Evolutionary conservation across 2,329 filamentous ascomycete genomes (phyloP).

Genomic region (Aspergillus glaucus): DNA sequence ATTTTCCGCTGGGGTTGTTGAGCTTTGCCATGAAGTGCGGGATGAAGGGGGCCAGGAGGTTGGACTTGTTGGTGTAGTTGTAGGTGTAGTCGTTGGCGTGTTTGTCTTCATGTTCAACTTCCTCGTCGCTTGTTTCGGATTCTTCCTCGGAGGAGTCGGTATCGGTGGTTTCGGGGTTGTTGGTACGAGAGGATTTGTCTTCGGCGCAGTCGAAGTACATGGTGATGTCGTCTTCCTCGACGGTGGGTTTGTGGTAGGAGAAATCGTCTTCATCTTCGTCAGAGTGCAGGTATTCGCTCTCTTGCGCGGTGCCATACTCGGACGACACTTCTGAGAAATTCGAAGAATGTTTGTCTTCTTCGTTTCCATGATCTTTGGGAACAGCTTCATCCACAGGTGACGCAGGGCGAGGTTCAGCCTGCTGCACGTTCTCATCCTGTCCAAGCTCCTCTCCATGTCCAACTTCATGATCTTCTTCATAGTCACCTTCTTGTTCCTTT

Average conservation of each 20-base stretch:
- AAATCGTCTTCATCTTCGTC: not conserved
- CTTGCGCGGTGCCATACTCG: not conserved
- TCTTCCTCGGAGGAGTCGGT: not conserved
- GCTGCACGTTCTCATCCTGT: not conserved
- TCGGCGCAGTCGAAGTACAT: not conserved
- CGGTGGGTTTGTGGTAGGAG: not conserved
- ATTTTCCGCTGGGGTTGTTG: constrained; percentile 12
- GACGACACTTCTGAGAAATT: not conserved
- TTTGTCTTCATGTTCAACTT: constrained; percentile 1
- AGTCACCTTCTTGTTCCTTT: constrained; percentile 3
- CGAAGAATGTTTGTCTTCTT: not conserved
- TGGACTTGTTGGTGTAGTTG: not conserved
- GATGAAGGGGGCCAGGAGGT: constrained; percentile 13
- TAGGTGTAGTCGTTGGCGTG: not conserved
- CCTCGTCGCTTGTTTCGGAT: not conserved
- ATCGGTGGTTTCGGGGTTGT: not conserved
- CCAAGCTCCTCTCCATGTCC: constrained; percentile 1
- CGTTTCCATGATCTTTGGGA: not conserved
- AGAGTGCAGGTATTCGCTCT: not conserved
- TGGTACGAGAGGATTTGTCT: not conserved
- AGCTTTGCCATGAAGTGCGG: constrained; percentile 22
- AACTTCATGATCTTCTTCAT: constrained; percentile 7
- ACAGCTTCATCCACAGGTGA: not conserved
- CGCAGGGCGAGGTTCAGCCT: not conserved
- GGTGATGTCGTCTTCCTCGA: not conserved